Evolutionary conservation across 2,329 filamentous ascomycete species (phyloP), one percentile per base, ranked within the genome.

Genomic region (Fusarium euwallaceae): DNA sequence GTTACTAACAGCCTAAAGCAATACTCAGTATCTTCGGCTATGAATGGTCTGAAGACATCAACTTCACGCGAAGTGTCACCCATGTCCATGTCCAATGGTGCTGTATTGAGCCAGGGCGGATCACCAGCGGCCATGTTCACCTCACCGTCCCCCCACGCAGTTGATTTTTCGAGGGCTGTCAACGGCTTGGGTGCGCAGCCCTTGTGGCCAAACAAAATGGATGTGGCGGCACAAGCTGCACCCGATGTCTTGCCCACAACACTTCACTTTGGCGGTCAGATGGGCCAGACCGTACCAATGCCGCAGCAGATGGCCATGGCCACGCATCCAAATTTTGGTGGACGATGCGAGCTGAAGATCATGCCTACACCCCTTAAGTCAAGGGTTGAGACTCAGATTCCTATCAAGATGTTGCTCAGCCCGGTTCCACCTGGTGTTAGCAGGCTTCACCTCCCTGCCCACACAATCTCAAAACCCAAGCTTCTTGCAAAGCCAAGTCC

Each of bases 381-480:
- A 17, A 92, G 97, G 24, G 97, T 98, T 20, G 97, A 99, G 85
- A 98, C 97, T 0, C 97, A 98, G 81, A 98, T 98, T 76, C 94
- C 94, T 10, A 94, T 98, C 76, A 92, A 92, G 78, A 88, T 98
- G 83, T 93, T 92, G 0, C 84, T 98, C 43, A 92, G 91, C 67
- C 91, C 93, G 22, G 86, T 97, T 56, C 95, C 95, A 2, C 85
- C 88, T 1, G 93, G 93, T 12, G 90, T 95, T 67, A 94, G 92
- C 73, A 94, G 93, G 80, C 86, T 98, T 61, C 95, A 97, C 79
- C 89, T 99, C 17, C 97, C 96, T 6, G 91, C 93, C 4, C 92
- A 98, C 80, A 97, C 95, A 1, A 97, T 99, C 64, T 97, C 95
- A 22, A 98, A 98, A 82, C 94, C 95, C 8, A 98, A 98, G 83